Evolutionary conservation across 768 basidiomycete species (phyloP).

Genomic region (Jaapia argillacea): DNA sequence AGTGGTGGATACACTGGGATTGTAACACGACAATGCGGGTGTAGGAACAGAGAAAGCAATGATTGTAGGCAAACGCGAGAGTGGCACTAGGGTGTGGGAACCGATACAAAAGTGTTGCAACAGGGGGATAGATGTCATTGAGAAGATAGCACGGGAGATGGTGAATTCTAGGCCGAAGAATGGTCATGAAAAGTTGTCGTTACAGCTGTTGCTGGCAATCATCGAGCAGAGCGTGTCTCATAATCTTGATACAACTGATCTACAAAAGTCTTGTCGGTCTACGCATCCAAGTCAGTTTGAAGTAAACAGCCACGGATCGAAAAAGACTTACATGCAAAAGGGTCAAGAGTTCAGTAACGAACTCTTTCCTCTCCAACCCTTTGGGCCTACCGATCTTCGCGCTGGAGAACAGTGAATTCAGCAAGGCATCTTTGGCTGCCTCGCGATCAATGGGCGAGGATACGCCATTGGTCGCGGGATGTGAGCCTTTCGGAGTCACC

Average conservation of each 20-base stretch:
- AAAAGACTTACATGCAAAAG: conserved; percentile 27
- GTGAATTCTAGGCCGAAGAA: no score
- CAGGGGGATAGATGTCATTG: no score
- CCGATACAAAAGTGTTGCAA: no score
- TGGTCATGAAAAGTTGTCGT: no score
- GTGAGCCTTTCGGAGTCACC: not conserved
- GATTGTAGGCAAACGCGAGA: no score
- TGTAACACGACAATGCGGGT: no score
- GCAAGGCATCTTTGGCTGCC: conserved; percentile 6
- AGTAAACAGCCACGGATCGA: not conserved
- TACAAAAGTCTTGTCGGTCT: conserved; percentile 62
- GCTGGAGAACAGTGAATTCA: conserved; percentile 7
- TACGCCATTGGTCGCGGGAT: not conserved
- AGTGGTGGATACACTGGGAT: no score
- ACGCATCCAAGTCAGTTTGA: not conserved
- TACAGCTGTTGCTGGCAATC: no score
- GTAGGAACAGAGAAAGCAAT: no score
- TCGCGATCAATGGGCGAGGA: not conserved
- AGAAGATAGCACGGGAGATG: no score
- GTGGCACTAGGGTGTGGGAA: no score
- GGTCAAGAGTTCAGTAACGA: conserved; percentile 64
- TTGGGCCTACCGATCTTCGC: conserved; percentile 6
- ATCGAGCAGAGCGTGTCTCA: conserved; percentile 9
- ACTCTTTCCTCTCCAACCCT: conserved; percentile 23
- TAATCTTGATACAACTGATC: conserved; percentile 53